Evolutionary conservation across 1,139 yeast genomes (phyloP).

Genomic region (Candida tunisiensis): DNA sequence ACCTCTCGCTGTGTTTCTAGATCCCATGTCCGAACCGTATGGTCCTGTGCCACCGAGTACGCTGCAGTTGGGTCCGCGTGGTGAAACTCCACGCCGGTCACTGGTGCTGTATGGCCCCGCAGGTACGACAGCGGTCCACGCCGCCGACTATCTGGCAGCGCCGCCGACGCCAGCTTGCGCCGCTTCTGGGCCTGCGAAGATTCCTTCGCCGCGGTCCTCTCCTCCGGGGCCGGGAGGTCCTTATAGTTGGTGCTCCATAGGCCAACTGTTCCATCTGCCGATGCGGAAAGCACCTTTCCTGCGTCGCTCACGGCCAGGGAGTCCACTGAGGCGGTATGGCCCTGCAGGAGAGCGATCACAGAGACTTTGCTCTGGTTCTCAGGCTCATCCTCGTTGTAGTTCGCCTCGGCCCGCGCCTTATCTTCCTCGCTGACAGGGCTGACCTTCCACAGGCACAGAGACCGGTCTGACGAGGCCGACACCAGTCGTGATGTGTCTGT

Average conservation of each 20-base stretch:
- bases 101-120: constrained; percentile 75
- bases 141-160: constrained; percentile 51
- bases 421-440: constrained; percentile 23
- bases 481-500: constrained; percentile 46
- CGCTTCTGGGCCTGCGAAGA: constrained; percentile 83
- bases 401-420: too few species aligned
- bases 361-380: constrained; percentile 37
- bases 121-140: constrained; percentile 66
- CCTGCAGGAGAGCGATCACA: constrained; percentile 70
- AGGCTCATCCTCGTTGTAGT: too few species aligned
- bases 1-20: constrained; percentile 66
- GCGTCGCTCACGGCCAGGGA: constrained; percentile 43
- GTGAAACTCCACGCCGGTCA: constrained; percentile 70
- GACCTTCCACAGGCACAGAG: constrained; percentile 76
- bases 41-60: constrained; percentile 92
- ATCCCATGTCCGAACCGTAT: constrained; percentile 93
- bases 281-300: constrained; percentile 59
- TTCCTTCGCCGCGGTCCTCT: constrained; percentile 20
- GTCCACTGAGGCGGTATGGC: constrained; percentile 78
- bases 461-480: constrained; percentile 80
- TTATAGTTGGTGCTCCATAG: constrained; percentile 80
- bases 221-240: constrained; percentile 64
- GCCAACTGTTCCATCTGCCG: constrained; percentile 68
- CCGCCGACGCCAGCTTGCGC: constrained; percentile 65
- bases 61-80: constrained; percentile 52